phyloP scores from a whole-genome alignment of 2,329 filamentous ascomycete genomes.

The Aspergillus nomiae region DNA sequence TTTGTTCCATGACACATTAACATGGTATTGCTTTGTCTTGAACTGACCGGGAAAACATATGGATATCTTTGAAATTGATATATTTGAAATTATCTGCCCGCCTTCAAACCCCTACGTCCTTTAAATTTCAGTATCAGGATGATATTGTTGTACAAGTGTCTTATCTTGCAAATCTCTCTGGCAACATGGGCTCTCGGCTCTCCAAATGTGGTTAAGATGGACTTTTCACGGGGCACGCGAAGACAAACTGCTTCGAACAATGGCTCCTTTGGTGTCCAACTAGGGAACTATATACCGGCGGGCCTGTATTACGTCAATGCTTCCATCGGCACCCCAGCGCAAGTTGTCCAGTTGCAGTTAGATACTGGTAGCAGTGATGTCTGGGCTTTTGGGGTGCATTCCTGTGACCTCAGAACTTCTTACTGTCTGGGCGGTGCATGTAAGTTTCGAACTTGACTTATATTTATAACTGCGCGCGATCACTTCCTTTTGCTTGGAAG shows the following conservation, averaged over 20 bases:
- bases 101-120: too few species aligned
- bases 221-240: neutral
- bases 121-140: neutral
- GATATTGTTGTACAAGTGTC: neutral
- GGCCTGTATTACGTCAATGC: neutral
- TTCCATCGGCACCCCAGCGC: neutral
- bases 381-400: neutral
- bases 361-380: neutral
- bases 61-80: too few species aligned
- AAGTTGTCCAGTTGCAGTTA: neutral
- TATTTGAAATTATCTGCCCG: too few species aligned
- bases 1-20: too few species aligned
- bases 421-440: neutral
- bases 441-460: neutral
- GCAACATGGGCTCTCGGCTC: neutral
- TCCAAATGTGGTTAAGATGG: neutral
- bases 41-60: too few species aligned
- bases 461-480: too few species aligned
- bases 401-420: neutral
- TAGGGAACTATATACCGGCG: neutral
- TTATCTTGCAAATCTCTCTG: neutral
- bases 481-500: too few species aligned
- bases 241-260: neutral
- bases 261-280: neutral
- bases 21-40: too few species aligned